phyloP scores from a whole-genome alignment of 1,284 basidiomycete genomes.

The Cryptococcus hybrid region DNA sequence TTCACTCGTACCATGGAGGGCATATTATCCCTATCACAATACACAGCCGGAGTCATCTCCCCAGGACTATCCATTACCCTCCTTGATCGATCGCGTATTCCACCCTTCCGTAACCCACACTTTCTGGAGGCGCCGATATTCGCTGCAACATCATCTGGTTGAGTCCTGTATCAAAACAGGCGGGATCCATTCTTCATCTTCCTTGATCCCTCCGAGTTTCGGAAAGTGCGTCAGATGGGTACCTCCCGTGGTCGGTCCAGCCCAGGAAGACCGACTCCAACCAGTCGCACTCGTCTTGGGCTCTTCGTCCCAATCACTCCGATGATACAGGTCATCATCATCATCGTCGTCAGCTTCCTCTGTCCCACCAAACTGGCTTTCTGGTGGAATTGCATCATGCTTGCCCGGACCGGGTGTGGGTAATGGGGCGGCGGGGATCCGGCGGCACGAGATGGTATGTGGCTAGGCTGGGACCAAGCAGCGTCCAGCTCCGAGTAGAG shows the following conservation, averaged over 20 bases:
- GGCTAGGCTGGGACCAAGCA: constrained; percentile 6
- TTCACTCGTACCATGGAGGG: neutral
- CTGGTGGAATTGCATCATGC: neutral
- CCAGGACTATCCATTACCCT: constrained; percentile 7
- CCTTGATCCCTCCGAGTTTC: constrained; percentile 3
- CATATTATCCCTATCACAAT: neutral
- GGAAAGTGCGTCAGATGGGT: neutral
- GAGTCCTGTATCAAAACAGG: neutral
- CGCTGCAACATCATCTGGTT: neutral
- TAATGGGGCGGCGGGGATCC: neutral
- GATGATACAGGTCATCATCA: constrained; percentile 20
- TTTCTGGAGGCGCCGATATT: neutral
- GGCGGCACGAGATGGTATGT: neutral
- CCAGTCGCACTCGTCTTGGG: constrained; percentile 5
- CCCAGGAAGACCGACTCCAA: constrained; percentile 15
- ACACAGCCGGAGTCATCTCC: constrained; percentile 8
- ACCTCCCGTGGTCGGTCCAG: constrained; percentile 6
- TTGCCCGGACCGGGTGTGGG: neutral
- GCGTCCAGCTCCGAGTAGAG: constrained; percentile 15
- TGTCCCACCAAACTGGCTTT: neutral
- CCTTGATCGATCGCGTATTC: constrained; percentile 10
- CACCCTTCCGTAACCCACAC: neutral
- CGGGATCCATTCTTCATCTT: constrained; percentile 7
- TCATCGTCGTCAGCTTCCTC: constrained; percentile 3
- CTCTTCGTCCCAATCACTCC: constrained; percentile 20